Percentiles rank a stretch among this genome's conserved stretches.
Conservation (phyloP, 2,329 filamentous ascomycete species). For the Fusarium sp. region DNA sequence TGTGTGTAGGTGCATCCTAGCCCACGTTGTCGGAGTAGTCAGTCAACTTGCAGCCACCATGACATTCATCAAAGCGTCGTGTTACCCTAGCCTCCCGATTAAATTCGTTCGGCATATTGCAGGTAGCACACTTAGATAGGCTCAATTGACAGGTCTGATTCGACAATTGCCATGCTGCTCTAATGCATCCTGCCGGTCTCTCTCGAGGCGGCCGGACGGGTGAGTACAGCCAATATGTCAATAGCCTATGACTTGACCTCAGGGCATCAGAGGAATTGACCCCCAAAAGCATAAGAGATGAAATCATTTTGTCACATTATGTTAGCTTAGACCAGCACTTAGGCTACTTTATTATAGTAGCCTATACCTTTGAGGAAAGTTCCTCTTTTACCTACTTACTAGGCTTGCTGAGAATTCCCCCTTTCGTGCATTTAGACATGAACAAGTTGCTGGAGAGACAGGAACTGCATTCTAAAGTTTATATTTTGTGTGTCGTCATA, state of each 20-base stretch:
- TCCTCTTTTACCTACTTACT: background rate
- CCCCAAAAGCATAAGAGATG: background rate
- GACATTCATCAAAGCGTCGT: background rate
- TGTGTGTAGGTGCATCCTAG: background rate
- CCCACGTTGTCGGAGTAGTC: background rate
- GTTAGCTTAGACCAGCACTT: background rate
- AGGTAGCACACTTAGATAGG: slow-evolving; percentile 6
- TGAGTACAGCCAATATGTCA: background rate
- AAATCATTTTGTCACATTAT: background rate
- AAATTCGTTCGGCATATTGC: background rate
- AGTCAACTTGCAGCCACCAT: background rate
- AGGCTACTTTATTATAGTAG: background rate
- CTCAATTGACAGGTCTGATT: slow-evolving; percentile 5
- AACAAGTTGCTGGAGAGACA: background rate
- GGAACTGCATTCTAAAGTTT: background rate
- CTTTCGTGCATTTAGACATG: background rate
- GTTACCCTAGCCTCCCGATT: background rate
- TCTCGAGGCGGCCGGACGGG: background rate
- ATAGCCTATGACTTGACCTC: background rate
- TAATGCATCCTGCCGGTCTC: slow-evolving; percentile 13
- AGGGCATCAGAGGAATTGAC: background rate
- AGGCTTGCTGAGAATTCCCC: background rate
- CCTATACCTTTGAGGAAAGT: background rate
- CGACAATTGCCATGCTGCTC: slow-evolving; percentile 5
- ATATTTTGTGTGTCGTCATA: background rate